Percentiles rank a stretch among this genome's conserved stretches.
phyloP scores from a whole-genome alignment of 805 yeast species.

The Suhomyces faveliae region DNA sequence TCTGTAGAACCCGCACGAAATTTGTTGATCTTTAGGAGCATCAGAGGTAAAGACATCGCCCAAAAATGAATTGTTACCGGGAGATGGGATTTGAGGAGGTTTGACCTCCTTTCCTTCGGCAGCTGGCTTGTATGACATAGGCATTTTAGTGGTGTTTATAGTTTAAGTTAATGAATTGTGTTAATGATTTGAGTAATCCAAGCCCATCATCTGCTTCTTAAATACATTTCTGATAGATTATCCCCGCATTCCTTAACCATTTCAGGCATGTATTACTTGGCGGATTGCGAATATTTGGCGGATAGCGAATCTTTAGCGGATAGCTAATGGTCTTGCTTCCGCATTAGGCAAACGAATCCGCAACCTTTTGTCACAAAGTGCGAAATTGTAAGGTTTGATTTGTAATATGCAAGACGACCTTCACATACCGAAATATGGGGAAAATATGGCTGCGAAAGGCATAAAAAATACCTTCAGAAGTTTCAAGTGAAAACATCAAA shows the following conservation, averaged over 20 bases:
- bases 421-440: too few relatives aligned
- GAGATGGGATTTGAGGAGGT: constrained; percentile 61
- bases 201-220: background rate
- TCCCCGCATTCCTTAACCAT: background rate
- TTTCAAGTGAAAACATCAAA: too few relatives aligned
- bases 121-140: constrained; percentile 53
- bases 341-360: background rate
- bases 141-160: constrained; percentile 40
- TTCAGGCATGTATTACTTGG: background rate
- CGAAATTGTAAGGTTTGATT: too few relatives aligned
- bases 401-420: too few relatives aligned
- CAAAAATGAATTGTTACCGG: constrained; percentile 67
- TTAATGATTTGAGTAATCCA: background rate
- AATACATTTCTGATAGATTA: background rate
- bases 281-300: background rate
- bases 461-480: too few relatives aligned
- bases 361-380: too few relatives aligned
- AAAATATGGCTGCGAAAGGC: too few relatives aligned
- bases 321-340: constrained; percentile 1
- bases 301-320: background rate
- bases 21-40: constrained; percentile 58
- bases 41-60: constrained; percentile 65
- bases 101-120: constrained; percentile 51
- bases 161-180: background rate
- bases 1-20: constrained; percentile 66